Conservation (phyloP, 106 monocot species). For the Cymbidium sinense region DNA sequence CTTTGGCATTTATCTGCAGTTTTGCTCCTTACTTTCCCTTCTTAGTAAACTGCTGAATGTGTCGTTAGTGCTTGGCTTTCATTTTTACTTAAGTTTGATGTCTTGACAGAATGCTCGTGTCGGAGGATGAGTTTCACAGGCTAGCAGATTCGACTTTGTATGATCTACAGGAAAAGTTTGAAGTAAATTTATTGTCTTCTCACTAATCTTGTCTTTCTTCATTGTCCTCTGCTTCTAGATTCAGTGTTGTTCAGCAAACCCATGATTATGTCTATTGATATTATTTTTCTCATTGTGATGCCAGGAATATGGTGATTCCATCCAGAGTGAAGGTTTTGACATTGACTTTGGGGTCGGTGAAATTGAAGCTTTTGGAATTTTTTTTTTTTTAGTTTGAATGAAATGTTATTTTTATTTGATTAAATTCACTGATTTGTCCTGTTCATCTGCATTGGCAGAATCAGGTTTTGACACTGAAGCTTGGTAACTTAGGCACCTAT, state of each 20-base stretch:
- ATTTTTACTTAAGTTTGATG: background rate
- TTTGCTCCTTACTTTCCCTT: background rate
- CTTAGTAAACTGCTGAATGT: too few species aligned
- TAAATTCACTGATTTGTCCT: conserved; percentile 1
- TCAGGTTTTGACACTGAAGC: conserved; percentile 86
- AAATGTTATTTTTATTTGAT: background rate
- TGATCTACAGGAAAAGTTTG: conserved; percentile 64
- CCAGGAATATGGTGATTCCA: conserved; percentile 86
- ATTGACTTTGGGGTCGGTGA: conserved; percentile 93
- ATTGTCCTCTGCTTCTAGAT: background rate
- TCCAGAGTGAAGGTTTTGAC: conserved; percentile 92
- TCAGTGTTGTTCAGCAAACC: background rate
- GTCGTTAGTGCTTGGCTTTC: background rate
- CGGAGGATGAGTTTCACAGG: conserved; percentile 65
- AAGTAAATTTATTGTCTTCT: conserved; percentile 45
- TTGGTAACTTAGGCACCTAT: conserved; percentile 80
- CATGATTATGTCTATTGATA: background rate
- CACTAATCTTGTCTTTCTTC: background rate
- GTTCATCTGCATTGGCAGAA: conserved; percentile 38
- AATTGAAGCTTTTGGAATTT: background rate
- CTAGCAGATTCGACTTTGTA: conserved; percentile 73
- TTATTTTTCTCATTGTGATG: conserved; percentile 1
- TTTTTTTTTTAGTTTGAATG: background rate
- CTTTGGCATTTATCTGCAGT: background rate
- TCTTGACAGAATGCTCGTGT: conserved; percentile 35